Percentiles rank a stretch among this genome's conserved stretches.
Evolutionary conservation across 2,329 filamentous ascomycete species (phyloP).

Genomic region (Aspergillus melleus): DNA sequence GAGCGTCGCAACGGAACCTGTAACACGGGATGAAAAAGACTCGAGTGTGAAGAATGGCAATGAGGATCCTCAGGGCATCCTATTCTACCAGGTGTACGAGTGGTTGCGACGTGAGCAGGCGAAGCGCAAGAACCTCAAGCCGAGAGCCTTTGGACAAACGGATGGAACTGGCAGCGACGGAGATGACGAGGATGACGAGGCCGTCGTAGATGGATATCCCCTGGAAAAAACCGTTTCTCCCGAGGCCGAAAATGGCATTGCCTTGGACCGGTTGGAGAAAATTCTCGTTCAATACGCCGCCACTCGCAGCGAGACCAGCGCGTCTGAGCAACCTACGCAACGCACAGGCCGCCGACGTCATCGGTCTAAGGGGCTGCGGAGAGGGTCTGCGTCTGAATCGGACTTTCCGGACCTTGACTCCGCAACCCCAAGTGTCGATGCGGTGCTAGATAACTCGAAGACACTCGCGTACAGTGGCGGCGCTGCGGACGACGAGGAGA

Average conservation of each 20-base stretch:
- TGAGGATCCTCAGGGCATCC: slow-evolving; percentile 34
- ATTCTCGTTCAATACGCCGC: slow-evolving; percentile 56
- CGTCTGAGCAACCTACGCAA: slow-evolving; percentile 20
- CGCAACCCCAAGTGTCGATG: slow-evolving; percentile 82
- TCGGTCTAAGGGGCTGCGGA: slow-evolving; percentile 35
- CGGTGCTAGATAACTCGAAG: slow-evolving; percentile 83
- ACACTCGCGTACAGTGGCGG: slow-evolving; percentile 74
- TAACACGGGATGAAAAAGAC: slow-evolving; percentile 28
- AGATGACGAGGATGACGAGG: slow-evolving; percentile 25
- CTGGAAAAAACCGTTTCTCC: slow-evolving; percentile 53
- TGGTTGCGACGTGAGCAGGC: slow-evolving; percentile 81
- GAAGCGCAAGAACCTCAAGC: slow-evolving; percentile 61
- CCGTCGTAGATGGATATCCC: slow-evolving; percentile 13
- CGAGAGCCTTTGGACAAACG: slow-evolving; percentile 44
- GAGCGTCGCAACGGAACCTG: slow-evolving; percentile 24
- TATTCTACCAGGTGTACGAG: slow-evolving; percentile 73
- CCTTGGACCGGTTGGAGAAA: slow-evolving; percentile 76
- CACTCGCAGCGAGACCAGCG: slow-evolving; percentile 28
- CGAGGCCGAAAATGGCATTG: slow-evolving; percentile 67
- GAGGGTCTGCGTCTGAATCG: slow-evolving; percentile 72
- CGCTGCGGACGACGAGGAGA: slow-evolving; percentile 41
- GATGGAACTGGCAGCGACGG: slow-evolving; percentile 41
- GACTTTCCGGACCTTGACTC: slow-evolving; percentile 80
- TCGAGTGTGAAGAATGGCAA: slow-evolving; percentile 24
- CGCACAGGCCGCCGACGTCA: slow-evolving; percentile 37